Evolutionary conservation across 108 stramenopile genomes (phyloP).

Genomic region (Fragilaria radians): DNA sequence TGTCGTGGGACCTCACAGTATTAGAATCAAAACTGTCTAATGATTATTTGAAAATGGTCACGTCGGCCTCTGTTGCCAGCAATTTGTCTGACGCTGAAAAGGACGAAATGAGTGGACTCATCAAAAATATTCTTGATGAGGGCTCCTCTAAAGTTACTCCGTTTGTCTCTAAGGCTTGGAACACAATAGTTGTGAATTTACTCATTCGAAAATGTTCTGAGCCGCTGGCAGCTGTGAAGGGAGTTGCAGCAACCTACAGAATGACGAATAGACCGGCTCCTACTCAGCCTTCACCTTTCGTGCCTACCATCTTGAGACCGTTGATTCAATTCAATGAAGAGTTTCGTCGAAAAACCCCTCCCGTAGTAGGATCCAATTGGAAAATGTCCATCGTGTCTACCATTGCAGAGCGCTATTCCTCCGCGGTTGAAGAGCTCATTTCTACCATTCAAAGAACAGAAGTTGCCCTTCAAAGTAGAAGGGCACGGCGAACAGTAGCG

Average conservation of each 20-base stretch:
- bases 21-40: constrained; percentile 54
- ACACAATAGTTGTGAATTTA: constrained; percentile 64
- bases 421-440: constrained; percentile 73
- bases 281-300: constrained; percentile 77
- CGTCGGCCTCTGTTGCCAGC: constrained; percentile 30
- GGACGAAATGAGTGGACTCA: constrained; percentile 37
- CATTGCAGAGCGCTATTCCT: constrained; percentile 58
- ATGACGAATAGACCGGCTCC: constrained; percentile 90
- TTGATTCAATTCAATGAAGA: constrained; percentile 64
- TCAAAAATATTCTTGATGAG: constrained; percentile 56
- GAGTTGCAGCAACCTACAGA: constrained; percentile 86
- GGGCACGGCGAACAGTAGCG: constrained; percentile 56
- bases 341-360: constrained; percentile 58
- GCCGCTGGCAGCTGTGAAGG: constrained; percentile 80
- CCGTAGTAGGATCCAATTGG: constrained; percentile 64
- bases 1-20: constrained; percentile 82
- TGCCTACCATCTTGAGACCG: constrained; percentile 66
- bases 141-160: constrained; percentile 60
- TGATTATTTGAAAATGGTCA: constrained; percentile 53
- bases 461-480: constrained; percentile 68
- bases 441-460: constrained; percentile 79
- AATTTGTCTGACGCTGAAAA: constrained; percentile 27
- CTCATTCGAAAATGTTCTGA: constrained; percentile 61
- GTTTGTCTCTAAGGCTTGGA: constrained; percentile 63
- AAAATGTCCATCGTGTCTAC: constrained; percentile 46